phyloP scores from a whole-genome alignment of 2,329 filamentous ascomycete genomes.

The Calonectria fujianensis region DNA sequence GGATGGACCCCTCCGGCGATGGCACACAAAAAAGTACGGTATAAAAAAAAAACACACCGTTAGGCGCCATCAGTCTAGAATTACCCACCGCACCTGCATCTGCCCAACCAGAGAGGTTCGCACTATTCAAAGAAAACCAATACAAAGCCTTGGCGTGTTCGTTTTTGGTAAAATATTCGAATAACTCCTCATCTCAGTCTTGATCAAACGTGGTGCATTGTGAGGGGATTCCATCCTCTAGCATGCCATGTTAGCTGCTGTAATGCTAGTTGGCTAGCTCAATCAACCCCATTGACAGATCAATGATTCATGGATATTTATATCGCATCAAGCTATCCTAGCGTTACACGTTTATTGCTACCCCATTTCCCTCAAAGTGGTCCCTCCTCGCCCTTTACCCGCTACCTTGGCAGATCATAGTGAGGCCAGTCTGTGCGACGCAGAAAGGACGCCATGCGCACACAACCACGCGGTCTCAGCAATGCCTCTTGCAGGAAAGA shows the following conservation, averaged over 20 bases:
- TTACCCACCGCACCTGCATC: neutral
- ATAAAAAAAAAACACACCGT: neutral
- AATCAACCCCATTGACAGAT: neutral
- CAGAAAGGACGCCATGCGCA: neutral
- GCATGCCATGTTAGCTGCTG: neutral
- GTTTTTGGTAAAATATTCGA: neutral
- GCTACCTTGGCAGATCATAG: constrained; percentile 15
- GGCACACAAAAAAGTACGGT: neutral
- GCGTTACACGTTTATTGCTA: constrained; percentile 17
- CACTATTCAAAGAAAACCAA: neutral
- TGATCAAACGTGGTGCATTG: neutral
- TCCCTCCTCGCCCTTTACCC: constrained; percentile 1
- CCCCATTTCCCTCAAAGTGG: neutral
- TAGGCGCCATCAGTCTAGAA: neutral
- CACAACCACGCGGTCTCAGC: constrained; percentile 3
- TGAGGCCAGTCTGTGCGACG: neutral
- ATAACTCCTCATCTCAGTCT: neutral
- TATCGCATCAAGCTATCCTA: constrained; percentile 6
- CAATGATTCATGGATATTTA: constrained; percentile 26
- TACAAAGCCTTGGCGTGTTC: neutral
- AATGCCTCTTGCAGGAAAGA: neutral
- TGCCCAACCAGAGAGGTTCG: neutral
- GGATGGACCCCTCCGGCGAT: neutral
- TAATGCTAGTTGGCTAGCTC: neutral
- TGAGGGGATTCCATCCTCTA: neutral